phyloP scores from a whole-genome alignment of 345 rosid genomes.

The Xanthoceras sorbifolium region DNA sequence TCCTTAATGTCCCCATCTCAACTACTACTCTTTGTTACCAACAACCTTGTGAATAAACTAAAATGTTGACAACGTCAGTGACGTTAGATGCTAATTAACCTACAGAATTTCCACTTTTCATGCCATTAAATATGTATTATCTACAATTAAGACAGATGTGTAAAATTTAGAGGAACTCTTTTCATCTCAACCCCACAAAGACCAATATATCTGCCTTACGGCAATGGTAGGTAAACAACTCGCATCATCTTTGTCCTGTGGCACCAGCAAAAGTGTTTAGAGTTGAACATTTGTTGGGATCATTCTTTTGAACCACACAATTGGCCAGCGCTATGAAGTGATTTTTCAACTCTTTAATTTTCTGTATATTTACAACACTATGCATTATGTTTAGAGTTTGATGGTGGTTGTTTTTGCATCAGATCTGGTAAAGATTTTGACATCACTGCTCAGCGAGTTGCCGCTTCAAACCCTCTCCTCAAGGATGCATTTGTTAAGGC shows the following conservation, averaged over 20 bases:
- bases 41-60: not conserved
- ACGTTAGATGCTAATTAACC: not conserved
- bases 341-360: not conserved
- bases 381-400: slow-evolving; percentile 11
- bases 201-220: not conserved
- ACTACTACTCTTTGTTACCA: not conserved
- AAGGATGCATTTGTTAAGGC: slow-evolving; percentile 77
- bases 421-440: slow-evolving; percentile 88
- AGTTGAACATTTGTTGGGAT: not conserved
- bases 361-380: not conserved
- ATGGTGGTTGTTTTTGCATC: slow-evolving; percentile 27
- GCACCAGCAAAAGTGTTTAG: not conserved
- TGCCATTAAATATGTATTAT: not conserved
- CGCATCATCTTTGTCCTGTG: not conserved
- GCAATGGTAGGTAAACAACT: not conserved
- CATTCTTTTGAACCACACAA: not conserved
- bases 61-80: not conserved
- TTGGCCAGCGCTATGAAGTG: not conserved
- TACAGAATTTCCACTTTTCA: not conserved
- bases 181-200: not conserved
- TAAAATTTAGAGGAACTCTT: not conserved
- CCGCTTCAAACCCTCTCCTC: slow-evolving; percentile 77
- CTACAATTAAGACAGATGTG: not conserved
- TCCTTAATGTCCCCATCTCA: not conserved
- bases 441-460: slow-evolving; percentile 77